Evolutionary conservation across 208 protist genomes (phyloP), one percentile per base, ranked within the genome.

Genomic region (Wallacemonas collosoma): DNA sequence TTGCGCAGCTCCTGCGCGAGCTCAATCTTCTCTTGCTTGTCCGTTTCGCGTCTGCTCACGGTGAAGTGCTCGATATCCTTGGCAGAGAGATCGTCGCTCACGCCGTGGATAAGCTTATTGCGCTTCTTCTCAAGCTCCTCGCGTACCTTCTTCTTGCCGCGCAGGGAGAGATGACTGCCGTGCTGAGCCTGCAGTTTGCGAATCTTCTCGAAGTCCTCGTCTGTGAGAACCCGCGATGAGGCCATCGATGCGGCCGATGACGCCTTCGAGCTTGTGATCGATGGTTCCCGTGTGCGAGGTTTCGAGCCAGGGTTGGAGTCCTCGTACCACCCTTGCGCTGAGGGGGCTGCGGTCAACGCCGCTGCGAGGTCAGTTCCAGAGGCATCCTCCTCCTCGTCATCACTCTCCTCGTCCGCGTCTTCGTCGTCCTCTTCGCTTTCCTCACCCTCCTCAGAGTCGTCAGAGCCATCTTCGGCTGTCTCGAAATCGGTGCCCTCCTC

Each of bases 31-130:
- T 93, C 85, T 72, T 91, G 81, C 67, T 92, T 92, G 65, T 95
- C 90, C 3, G 61, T 80, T 15, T 88, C 86, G 5, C 87, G 83
- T 74, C 92, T 93, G 73, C 85, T 86, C 60, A 81, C 76, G 9
- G 90, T 97, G 71, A 97, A 97, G 69, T 93, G 87, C 72, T 97
- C 90, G 47, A 97, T 89, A 71, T 93, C 89, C 41, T 90, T 77
- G 2, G 90, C 81, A 41, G 83, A 83, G 53, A 97, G 82, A 69
- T 95, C 86, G 41, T 75, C 78, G 51, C 83, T 88, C 40, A 97
- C 85, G 71, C 87, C 82, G 77, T 97, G 89, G 58, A 97, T 87
- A 39, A 97, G 79, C 36, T 89, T 71, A 54, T 93, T 66, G 43
- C 85, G 82, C 61, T 77, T 68, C 76, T 88, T 86, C 2, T 71